phyloP scores from a whole-genome alignment of 2,329 filamentous ascomycete species.

The Chaetoscypha palmicola region DNA sequence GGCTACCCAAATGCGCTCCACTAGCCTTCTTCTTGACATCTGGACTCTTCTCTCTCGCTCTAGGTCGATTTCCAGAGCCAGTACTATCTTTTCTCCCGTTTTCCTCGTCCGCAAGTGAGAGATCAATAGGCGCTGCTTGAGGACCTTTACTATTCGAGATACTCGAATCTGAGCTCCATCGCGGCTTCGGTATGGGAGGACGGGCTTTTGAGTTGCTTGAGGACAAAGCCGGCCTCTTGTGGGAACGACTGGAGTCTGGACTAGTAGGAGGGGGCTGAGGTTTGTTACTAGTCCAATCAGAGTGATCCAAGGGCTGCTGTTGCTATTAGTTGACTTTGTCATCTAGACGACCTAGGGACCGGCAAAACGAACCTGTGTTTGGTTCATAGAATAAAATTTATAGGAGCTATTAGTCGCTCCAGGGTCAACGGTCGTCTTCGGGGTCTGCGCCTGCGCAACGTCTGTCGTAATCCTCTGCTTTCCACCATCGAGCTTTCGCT shows the following conservation, averaged over 20 bases:
- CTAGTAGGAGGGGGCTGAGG: constrained; percentile 8
- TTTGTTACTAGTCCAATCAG: constrained; percentile 22
- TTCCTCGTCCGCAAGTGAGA: constrained; percentile 28
- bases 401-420: constrained; percentile 19
- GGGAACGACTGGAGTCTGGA: constrained; percentile 12
- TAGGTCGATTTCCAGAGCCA: constrained; percentile 20
- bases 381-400: constrained; percentile 26
- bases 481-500: constrained; percentile 26
- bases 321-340: background rate
- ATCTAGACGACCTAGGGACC: background rate
- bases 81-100: constrained; percentile 8
- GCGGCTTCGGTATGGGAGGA: constrained; percentile 26
- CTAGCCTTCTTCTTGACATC: constrained; percentile 30
- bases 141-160: constrained; percentile 6
- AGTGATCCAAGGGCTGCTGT: constrained; percentile 25
- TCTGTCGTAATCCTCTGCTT: constrained; percentile 26
- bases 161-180: constrained; percentile 28
- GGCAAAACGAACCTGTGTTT: constrained; percentile 22
- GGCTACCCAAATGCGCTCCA: constrained; percentile 43
- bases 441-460: constrained; percentile 10
- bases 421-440: constrained; percentile 26
- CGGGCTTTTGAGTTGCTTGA: constrained; percentile 12
- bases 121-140: constrained; percentile 24
- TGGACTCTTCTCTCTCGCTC: constrained; percentile 29
- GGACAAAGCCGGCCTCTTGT: constrained; percentile 20